Evolutionary conservation across 2,329 filamentous ascomycete genomes (phyloP).

Genomic region (Sclerotinia subarctica): DNA sequence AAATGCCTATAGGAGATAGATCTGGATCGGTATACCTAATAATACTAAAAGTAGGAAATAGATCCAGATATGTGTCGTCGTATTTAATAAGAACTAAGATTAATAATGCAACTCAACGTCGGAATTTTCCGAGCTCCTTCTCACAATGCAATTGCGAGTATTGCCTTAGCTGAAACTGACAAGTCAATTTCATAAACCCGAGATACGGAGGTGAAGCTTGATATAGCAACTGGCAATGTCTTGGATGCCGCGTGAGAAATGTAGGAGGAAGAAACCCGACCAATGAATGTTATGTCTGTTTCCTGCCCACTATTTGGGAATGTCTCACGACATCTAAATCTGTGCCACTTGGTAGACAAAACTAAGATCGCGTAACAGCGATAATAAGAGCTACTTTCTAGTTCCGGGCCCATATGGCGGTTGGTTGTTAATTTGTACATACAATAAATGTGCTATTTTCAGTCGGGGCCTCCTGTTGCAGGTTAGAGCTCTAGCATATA

Average conservation of each 20-base stretch:
- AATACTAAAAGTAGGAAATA: not conserved
- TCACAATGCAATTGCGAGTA: not conserved
- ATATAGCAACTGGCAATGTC: not conserved
- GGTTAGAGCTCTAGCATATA: not conserved
- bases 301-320: not conserved
- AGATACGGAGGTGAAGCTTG: not conserved
- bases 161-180: not conserved
- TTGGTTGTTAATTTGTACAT: not conserved
- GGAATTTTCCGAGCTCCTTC: not conserved
- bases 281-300: not conserved
- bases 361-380: not conserved
- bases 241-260: not conserved
- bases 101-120: not conserved
- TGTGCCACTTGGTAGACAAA: not conserved
- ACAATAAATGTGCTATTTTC: not conserved
- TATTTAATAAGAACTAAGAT: not conserved
- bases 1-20: not conserved
- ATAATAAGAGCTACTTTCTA: not conserved
- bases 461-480: not conserved
- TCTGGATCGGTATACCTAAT: not conserved
- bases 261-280: not conserved
- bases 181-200: not conserved
- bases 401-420: not conserved
- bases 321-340: not conserved
- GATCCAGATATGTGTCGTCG: not conserved